Base-by-base conservation (phyloP, 345 rosid genomes). In the Brassica carinata region DNA sequence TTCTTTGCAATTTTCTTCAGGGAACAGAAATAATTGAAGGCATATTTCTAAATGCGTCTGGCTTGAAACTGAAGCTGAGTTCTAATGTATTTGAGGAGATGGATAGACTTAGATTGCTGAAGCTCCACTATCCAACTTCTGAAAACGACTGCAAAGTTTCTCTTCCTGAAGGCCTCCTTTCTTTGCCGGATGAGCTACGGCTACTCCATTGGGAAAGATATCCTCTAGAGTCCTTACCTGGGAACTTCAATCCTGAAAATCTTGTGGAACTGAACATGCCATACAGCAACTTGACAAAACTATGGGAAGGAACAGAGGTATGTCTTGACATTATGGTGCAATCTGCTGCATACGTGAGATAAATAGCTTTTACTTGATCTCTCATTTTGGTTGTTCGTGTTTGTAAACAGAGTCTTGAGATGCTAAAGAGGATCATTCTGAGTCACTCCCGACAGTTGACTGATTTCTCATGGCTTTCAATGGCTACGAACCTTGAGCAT, bases 221-320 rank as follows among this genome's bases (percentile, higher is more conserved):
- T 26, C 84, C 82, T 14, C 66, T 71, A 0, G 14, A 3, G 74
- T 79, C 74, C 17, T 84, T 86, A 45, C 84, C 85, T 36, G 57
- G 63, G 7, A 30, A 68, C 4, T 79, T 84, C 18, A 36, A 58
- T 76, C 71, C 58, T 0, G 19, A 70, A 8, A 69, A 74, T 5
- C 78, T 86, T 1, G 82, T 82, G 17, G 82, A 61, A 33, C 65
- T 84, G 26, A 23, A 69, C 61, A 38, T 83, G 76, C 55, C 70
- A 0, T n/a, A 27, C 29, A 79, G 86, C 67, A 17, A 30, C 43
- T 7, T 86, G 31, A 3, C 7, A 4, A 64, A 19, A 14, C 61
- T 79, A 9, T 81, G 86, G 88, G 15, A 40, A 45, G 83, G 76
- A 48, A 17, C 26, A 2, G 53, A 14, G 62, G 86, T 85, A 76